Evolutionary conservation across 1,284 basidiomycete species (phyloP), one percentile per base, ranked within the genome.

Genomic region (Ustilago trichophora): DNA sequence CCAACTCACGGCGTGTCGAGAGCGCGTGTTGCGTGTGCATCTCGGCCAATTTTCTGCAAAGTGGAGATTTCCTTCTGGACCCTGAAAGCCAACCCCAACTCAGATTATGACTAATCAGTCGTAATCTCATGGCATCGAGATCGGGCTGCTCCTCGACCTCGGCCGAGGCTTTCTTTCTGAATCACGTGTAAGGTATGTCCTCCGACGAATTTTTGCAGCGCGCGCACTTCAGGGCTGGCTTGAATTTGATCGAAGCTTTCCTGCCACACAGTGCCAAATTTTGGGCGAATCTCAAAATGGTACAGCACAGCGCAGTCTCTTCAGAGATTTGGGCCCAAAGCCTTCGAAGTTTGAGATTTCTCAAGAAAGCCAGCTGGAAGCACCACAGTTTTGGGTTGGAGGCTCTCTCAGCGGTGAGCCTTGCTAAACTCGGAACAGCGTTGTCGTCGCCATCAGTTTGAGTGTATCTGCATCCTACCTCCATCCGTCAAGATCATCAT

Each of bases 401-500:
- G n/a, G n/a, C n/a, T n/a, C n/a, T n/a, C n/a, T n/a, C n/a, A n/a
- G n/a, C n/a, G n/a, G n/a, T n/a, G n/a, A n/a, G n/a, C n/a, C n/a
- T n/a, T n/a, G n/a, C n/a, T n/a, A n/a, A n/a, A n/a, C n/a, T n/a
- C n/a, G n/a, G n/a, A n/a, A n/a, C n/a, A n/a, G n/a, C n/a, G 42
- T 52, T 38, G 54, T 49, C 38, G 50, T 52, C 62, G 57, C 62
- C 64, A 63, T 60, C 63, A 50, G 48, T 27, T 53, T 22, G 16
- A 19, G n/a, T n/a, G n/a, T n/a, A n/a, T 29, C 41, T 49, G 16
- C 38, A 51, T 60, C 40, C 27, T 34, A 26, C 67, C 48, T 65
- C 51, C 63, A 71, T 60, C 64, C 59, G 53, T 55, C 68, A 67
- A 63, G 58, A 62, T 71, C 63, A 65, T 63, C 66, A 56, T 45